These are phyloP conservation scores for Nepenthes gracilis DNA, from an alignment of 148 eudicot genomes.

Conservation along the genomic window DNA sequence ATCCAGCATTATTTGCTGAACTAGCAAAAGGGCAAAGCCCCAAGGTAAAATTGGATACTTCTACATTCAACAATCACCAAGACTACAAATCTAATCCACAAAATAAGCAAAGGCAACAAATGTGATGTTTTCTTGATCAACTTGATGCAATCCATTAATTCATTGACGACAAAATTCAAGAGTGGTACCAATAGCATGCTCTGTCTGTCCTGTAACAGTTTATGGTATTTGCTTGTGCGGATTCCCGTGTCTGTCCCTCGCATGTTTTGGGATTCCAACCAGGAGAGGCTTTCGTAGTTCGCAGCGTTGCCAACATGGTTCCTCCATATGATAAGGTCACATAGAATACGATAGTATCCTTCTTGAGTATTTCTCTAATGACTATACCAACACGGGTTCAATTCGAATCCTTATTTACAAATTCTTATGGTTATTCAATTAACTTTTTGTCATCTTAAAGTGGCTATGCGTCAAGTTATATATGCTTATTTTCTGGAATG, in stretches of 20 bases:
- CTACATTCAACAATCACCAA: not conserved
- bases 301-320: conserved; percentile 86
- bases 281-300: conserved; percentile 87
- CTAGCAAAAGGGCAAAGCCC: conserved; percentile 88
- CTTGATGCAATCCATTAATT: not conserved
- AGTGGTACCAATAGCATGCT: not conserved
- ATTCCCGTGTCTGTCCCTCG: conserved; percentile 92
- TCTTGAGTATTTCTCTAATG: not conserved
- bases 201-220: conserved; percentile 26
- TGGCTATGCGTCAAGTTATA: no score
- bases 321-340: conserved; percentile 62
- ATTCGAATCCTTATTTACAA: not conserved
- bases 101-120: not conserved
- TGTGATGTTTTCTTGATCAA: not conserved
- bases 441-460: not conserved
- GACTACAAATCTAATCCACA: not conserved
- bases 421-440: not conserved
- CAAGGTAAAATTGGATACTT: conserved; percentile 33
- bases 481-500: no score
- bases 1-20: conserved; percentile 60
- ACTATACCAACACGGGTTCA: not conserved
- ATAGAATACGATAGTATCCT: not conserved
- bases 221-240: conserved; percentile 96
- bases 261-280: conserved; percentile 74
- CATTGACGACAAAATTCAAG: not conserved